phyloP scores from a whole-genome alignment of 768 basidiomycete genomes.

The Amanita polypyramis region DNA sequence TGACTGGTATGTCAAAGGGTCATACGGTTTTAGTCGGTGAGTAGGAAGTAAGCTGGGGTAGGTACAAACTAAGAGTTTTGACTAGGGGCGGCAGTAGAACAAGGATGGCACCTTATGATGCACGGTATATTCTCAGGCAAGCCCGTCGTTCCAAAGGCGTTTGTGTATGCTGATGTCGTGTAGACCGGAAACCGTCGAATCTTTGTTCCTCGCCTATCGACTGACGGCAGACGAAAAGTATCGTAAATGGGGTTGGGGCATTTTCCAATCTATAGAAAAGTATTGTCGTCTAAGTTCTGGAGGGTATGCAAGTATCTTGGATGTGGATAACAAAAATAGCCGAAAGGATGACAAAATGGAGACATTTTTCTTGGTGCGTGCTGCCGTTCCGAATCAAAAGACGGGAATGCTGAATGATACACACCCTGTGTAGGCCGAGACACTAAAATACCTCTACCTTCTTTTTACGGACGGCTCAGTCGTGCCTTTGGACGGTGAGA shows the following conservation, averaged over 20 bases:
- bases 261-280: slow-evolving; percentile 84
- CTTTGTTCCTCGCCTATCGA: slow-evolving; percentile 84
- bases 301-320: slow-evolving; percentile 77
- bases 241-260: slow-evolving; percentile 78
- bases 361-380: slow-evolving; percentile 80
- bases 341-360: slow-evolving; percentile 86
- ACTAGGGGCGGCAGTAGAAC: slow-evolving; percentile 8
- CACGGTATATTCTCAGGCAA: slow-evolving; percentile 83
- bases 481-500: slow-evolving; percentile 68
- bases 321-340: slow-evolving; percentile 71
- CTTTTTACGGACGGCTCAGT: slow-evolving; percentile 72
- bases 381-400: not conserved
- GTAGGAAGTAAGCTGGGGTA: no score
- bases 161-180: not conserved
- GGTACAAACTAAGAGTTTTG: no score
- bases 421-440: slow-evolving; percentile 59
- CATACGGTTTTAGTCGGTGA: no score
- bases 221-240: slow-evolving; percentile 78
- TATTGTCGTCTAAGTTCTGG: slow-evolving; percentile 70
- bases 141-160: slow-evolving; percentile 9
- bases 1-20: slow-evolving; percentile 92
- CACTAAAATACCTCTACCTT: slow-evolving; percentile 86
- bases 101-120: slow-evolving; percentile 51
- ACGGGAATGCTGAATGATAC: slow-evolving; percentile 1
- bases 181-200: slow-evolving; percentile 90